Conservation (phyloP, 257 asterid genomes). For the Nicotiana benthamiana region DNA sequence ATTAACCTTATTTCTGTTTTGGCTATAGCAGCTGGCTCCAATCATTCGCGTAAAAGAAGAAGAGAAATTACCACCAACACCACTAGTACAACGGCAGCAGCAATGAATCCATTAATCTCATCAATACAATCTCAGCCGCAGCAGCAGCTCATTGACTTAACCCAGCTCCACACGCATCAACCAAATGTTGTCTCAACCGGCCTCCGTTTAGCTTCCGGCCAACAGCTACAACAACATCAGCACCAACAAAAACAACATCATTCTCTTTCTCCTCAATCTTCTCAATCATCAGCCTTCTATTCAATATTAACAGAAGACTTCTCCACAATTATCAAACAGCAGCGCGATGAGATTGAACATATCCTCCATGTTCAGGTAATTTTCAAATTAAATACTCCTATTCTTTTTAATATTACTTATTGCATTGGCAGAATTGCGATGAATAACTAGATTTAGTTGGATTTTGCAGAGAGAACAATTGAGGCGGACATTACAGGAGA, state of each 20-base stretch:
- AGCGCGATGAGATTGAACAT: conserved; percentile 30
- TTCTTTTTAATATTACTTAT: no score
- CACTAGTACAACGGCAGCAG: background rate
- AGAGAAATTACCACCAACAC: conserved; percentile 12
- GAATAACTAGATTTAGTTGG: background rate
- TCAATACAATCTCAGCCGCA: conserved; percentile 18
- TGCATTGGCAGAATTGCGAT: no score
- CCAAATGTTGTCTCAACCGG: conserved; percentile 36
- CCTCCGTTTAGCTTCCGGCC: conserved; percentile 34
- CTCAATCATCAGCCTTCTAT: conserved; percentile 24
- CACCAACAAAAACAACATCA: conserved; percentile 2
- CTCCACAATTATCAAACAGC: conserved; percentile 27
- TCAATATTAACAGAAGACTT: conserved; percentile 28
- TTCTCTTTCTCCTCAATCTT: conserved; percentile 31
- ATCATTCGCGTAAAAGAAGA: conserved; percentile 24
- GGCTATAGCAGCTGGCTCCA: conserved; percentile 15
- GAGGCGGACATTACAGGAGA: conserved; percentile 28
- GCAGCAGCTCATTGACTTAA: conserved; percentile 23
- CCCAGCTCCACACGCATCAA: conserved; percentile 18
- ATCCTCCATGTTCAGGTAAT: conserved; percentile 15
- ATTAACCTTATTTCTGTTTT: background rate
- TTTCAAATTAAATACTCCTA: background rate
- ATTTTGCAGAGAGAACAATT: conserved; percentile 25
- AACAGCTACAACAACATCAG: conserved; percentile 14
- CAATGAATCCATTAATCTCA: conserved; percentile 16